These are phyloP conservation scores for Suillus decipiens DNA, from an alignment of 768 basidiomycete genomes.

Conservation along the genomic window DNA sequence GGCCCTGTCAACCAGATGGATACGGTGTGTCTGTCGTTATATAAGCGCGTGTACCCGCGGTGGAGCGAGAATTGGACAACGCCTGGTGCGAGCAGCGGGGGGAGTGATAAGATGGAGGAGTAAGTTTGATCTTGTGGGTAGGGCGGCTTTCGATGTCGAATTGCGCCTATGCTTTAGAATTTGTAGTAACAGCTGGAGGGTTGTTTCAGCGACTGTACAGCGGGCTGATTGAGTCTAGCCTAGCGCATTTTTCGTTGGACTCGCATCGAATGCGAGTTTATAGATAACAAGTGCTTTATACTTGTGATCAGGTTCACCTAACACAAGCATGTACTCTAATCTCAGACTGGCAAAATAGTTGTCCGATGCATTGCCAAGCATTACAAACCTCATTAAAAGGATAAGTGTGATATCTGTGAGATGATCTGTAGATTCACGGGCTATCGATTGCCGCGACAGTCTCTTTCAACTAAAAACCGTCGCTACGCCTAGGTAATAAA, in stretches of 20 bases:
- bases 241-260: neutral
- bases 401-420: slow-evolving; percentile 68
- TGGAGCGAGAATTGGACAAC: slow-evolving; percentile 65
- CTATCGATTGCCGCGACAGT: too few relatives aligned
- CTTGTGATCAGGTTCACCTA: neutral
- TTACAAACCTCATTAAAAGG: slow-evolving; percentile 67
- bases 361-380: neutral
- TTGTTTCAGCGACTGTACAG: neutral
- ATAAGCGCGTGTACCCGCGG: slow-evolving; percentile 68
- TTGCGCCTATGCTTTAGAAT: neutral
- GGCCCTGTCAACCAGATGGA: slow-evolving; percentile 96
- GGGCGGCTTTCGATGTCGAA: neutral
- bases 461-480: too few relatives aligned
- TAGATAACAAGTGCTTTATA: neutral
- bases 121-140: slow-evolving; percentile 7
- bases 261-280: neutral
- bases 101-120: slow-evolving; percentile 29
- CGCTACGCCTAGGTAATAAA: too few relatives aligned
- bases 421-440: too few relatives aligned
- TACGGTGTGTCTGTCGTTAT: slow-evolving; percentile 92
- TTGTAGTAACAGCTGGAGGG: neutral
- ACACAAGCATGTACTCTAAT: neutral
- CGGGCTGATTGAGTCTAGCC: neutral
- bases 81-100: slow-evolving; percentile 6
- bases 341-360: neutral